These are phyloP conservation scores for Ramichloridium luteum DNA, from an alignment of 2,329 filamentous ascomycete species.

Conservation along the genomic window DNA sequence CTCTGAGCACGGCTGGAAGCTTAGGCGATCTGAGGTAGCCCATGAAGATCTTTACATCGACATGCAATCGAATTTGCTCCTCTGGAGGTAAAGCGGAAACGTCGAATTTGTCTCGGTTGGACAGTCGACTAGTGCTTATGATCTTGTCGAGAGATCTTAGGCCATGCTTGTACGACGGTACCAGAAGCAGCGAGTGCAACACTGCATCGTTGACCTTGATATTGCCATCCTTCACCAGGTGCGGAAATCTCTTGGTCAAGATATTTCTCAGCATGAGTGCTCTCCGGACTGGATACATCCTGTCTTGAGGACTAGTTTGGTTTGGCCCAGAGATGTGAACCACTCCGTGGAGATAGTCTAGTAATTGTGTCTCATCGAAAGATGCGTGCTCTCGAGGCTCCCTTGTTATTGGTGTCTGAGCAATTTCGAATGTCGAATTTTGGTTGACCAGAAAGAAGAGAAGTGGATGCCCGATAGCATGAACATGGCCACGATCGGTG, in stretches of 20 bases:
- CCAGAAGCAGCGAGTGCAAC: slow-evolving; percentile 23
- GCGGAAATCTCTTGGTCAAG: slow-evolving; percentile 21
- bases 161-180: slow-evolving; percentile 24
- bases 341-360: slow-evolving; percentile 24
- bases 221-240: slow-evolving; percentile 17
- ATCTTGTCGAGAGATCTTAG: slow-evolving; percentile 24
- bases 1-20: slow-evolving; percentile 22
- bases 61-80: slow-evolving; percentile 25
- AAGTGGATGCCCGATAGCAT: slow-evolving; percentile 18
- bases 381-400: slow-evolving; percentile 13
- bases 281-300: slow-evolving; percentile 21
- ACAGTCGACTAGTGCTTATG: slow-evolving; percentile 23
- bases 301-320: slow-evolving; percentile 18
- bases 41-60: slow-evolving; percentile 26
- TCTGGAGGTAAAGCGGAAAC: slow-evolving; percentile 24
- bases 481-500: slow-evolving; percentile 19
- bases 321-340: slow-evolving; percentile 23
- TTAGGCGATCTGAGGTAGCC: slow-evolving; percentile 22
- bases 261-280: slow-evolving; percentile 24
- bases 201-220: slow-evolving; percentile 26
- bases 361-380: slow-evolving; percentile 18
- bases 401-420: slow-evolving; percentile 16
- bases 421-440: slow-evolving; percentile 15
- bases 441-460: slow-evolving; percentile 24
- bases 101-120: slow-evolving; percentile 21